A percentile compares a stretch with the other conserved stretches of the same genome.
Conservation (phyloP, 2,329 filamentous ascomycete species). For the Botrytis medusae region DNA sequence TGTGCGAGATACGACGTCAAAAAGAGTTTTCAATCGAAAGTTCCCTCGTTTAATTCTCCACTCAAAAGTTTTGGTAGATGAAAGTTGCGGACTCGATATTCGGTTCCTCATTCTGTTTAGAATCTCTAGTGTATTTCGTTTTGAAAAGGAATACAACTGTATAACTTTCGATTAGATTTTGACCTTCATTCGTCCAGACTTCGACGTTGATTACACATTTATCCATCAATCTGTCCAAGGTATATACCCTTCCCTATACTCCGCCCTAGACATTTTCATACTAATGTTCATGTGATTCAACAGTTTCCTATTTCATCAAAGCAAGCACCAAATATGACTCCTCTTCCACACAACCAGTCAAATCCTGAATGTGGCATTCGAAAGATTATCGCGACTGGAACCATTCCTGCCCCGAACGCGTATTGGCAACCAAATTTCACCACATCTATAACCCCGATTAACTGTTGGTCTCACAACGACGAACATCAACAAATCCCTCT, state of each 20-base stretch:
- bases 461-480: conserved; percentile 52
- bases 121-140: not conserved
- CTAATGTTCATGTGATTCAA: not conserved
- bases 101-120: not conserved
- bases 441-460: conserved; percentile 17
- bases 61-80: not conserved
- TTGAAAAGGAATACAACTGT: not conserved
- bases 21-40: not conserved
- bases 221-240: not conserved
- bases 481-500: conserved; percentile 52
- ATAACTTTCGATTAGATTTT: not conserved
- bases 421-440: conserved; percentile 19
- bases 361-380: not conserved
- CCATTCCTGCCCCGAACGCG: not conserved
- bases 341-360: not conserved
- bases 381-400: not conserved
- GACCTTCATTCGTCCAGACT: not conserved
- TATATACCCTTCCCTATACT: not conserved
- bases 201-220: not conserved
- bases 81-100: not conserved
- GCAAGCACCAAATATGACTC: not conserved
- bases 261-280: not conserved
- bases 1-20: not conserved
- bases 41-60: not conserved
- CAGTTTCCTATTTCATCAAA: not conserved